phyloP scores from a whole-genome alignment of 352 stramenopile species.

The Phytopythium helicoides region DNA sequence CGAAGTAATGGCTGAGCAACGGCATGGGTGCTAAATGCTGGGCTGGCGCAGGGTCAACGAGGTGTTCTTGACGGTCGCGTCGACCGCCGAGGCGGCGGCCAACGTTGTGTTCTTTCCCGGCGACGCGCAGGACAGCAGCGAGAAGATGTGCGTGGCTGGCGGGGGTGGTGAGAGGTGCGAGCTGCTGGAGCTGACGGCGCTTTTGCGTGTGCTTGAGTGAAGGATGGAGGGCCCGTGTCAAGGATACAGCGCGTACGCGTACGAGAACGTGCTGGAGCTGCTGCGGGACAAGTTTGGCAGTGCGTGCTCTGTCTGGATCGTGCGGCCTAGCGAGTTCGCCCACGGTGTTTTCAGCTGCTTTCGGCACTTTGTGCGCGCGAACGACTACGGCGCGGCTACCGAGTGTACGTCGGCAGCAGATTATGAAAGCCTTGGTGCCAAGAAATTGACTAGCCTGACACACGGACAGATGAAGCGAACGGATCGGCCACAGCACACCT shows the following conservation, averaged over 20 bases:
- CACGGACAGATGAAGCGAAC: conserved; percentile 24
- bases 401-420: conserved; percentile 44
- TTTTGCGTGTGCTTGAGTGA: conserved; percentile 4
- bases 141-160: conserved; percentile 31
- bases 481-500: conserved; percentile 38
- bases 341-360: conserved; percentile 58
- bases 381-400: conserved; percentile 49
- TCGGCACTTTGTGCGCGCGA: conserved; percentile 54
- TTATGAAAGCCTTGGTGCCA: too few species aligned
- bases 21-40: background rate
- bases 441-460: conserved; percentile 2
- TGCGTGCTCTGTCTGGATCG: conserved; percentile 52
- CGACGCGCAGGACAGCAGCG: conserved; percentile 58
- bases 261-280: conserved; percentile 40
- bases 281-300: conserved; percentile 54
- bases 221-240: conserved; percentile 31
- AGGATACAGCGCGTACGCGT: conserved; percentile 54
- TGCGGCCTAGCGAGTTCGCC: conserved; percentile 41
- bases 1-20: background rate
- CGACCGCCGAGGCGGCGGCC: conserved; percentile 12
- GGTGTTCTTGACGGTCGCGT: conserved; percentile 35
- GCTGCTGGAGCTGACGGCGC: background rate
- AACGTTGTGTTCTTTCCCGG: conserved; percentile 76
- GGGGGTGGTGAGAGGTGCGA: background rate
- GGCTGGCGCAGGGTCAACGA: conserved; percentile 41